Percentiles rank a stretch among this genome's conserved stretches.
phyloP scores from a whole-genome alignment of 257 asterid species.

The Jaltomata sinuosa region DNA sequence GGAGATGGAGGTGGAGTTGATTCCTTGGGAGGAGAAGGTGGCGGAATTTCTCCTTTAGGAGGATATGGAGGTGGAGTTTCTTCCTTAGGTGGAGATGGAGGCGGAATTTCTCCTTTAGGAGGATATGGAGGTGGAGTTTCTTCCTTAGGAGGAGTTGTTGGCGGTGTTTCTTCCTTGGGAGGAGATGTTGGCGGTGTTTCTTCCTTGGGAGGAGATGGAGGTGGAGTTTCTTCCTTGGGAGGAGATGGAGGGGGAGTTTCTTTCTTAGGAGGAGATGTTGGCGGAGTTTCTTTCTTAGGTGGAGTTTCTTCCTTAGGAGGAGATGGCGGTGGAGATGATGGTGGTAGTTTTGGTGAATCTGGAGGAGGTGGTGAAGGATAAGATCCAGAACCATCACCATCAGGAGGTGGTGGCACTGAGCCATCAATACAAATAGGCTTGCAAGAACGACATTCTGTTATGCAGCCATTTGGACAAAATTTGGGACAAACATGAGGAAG shows the following conservation, averaged over 20 bases:
- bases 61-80: background rate
- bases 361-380: background rate
- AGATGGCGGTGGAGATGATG: background rate
- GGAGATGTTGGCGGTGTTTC: background rate
- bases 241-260: background rate
- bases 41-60: background rate
- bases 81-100: background rate
- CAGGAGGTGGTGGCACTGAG: background rate
- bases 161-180: background rate
- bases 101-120: background rate
- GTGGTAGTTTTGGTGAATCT: background rate
- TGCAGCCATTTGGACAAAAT: background rate
- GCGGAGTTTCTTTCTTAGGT: background rate
- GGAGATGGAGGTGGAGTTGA: background rate
- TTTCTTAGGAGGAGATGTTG: background rate
- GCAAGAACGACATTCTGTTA: background rate
- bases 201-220: background rate
- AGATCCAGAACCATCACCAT: background rate
- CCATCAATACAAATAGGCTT: background rate
- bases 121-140: fast-evolving
- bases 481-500: conserved; percentile 2
- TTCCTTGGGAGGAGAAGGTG: background rate
- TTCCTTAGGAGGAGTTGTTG: fast-evolving
- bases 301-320: background rate
- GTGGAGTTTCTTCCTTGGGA: background rate